Evolutionary conservation across 2,329 filamentous ascomycete species (phyloP).

Genomic region (Bipolaris zeicola): DNA sequence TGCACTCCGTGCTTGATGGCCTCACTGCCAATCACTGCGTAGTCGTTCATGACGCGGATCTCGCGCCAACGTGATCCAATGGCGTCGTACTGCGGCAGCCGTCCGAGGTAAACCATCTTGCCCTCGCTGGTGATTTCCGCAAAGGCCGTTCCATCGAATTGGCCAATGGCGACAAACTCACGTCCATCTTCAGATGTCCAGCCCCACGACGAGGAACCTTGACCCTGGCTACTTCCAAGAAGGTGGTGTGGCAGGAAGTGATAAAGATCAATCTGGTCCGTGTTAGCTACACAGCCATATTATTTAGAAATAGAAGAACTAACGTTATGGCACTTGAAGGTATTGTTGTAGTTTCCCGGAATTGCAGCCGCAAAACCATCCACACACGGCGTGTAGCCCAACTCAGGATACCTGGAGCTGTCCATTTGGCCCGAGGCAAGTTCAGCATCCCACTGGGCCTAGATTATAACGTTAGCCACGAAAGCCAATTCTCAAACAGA

Average conservation of each 20-base stretch:
- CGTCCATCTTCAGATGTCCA: conserved; percentile 58
- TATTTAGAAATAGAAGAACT: background rate
- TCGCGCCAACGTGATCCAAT: conserved; percentile 57
- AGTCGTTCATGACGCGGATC: conserved; percentile 51
- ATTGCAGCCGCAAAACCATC: conserved; percentile 42
- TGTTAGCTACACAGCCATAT: conserved; percentile 10
- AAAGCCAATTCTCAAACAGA: background rate
- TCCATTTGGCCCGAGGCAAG: conserved; percentile 35
- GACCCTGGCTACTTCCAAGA: conserved; percentile 53
- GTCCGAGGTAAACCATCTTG: conserved; percentile 57
- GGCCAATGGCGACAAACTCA: conserved; percentile 60
- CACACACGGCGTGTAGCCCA: conserved; percentile 39
- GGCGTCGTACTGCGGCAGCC: conserved; percentile 54
- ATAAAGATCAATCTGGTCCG: conserved; percentile 56
- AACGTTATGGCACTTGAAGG: conserved; percentile 46
- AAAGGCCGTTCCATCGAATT: conserved; percentile 46
- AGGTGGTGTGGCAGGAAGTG: conserved; percentile 60
- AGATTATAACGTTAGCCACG: conserved; percentile 5
- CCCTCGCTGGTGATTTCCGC: conserved; percentile 52
- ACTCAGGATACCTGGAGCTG: conserved; percentile 34
- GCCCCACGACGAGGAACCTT: conserved; percentile 56
- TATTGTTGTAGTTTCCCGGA: conserved; percentile 43
- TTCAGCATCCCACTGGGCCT: conserved; percentile 36
- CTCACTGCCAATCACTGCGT: conserved; percentile 46
- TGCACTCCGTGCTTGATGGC: conserved; percentile 59